These are phyloP conservation scores for Hymenoscyphus fructigenus DNA, from an alignment of 2,329 filamentous ascomycete genomes.

Conservation along the genomic window DNA sequence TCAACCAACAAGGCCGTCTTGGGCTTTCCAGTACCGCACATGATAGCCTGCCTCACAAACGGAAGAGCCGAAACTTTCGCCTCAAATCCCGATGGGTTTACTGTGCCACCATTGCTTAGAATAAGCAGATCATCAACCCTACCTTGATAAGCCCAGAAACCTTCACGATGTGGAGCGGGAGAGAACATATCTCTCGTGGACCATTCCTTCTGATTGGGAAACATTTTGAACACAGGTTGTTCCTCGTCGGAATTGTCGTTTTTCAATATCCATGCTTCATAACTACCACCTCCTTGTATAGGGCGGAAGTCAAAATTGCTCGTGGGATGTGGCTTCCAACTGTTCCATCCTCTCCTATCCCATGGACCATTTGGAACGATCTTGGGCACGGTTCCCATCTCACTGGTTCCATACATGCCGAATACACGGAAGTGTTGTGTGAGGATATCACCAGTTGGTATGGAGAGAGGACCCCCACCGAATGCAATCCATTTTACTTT, in stretches of 20 bases:
- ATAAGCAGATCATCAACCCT: slow-evolving; percentile 44
- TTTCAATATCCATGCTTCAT: slow-evolving; percentile 30
- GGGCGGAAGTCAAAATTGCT: slow-evolving; percentile 7
- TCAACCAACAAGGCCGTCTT: slow-evolving; percentile 41
- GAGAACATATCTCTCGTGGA: slow-evolving; percentile 40
- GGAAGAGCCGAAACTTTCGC: slow-evolving; percentile 37
- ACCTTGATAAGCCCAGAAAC: slow-evolving; percentile 39
- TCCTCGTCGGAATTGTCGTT: slow-evolving; percentile 19
- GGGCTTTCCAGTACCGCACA: slow-evolving; percentile 38
- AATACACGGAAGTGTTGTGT: background rate
- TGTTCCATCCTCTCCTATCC: slow-evolving; percentile 10
- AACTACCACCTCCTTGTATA: slow-evolving; percentile 11
- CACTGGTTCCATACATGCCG: slow-evolving; percentile 9
- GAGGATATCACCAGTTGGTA: slow-evolving; percentile 12
- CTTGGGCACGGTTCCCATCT: background rate
- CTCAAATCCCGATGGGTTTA: slow-evolving; percentile 43
- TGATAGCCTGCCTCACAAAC: slow-evolving; percentile 34
- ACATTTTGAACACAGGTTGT: slow-evolving; percentile 39
- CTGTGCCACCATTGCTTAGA: slow-evolving; percentile 44
- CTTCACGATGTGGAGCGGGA: slow-evolving; percentile 37
- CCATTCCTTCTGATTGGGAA: slow-evolving; percentile 38
- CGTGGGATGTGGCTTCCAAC: slow-evolving; percentile 3
- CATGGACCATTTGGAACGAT: slow-evolving; percentile 1
- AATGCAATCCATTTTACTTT: slow-evolving; percentile 1
- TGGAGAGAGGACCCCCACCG: slow-evolving; percentile 10